Base-by-base conservation (phyloP, 225 moss, liverwort and hornwort genomes). In the Neckera pumila region DNA sequence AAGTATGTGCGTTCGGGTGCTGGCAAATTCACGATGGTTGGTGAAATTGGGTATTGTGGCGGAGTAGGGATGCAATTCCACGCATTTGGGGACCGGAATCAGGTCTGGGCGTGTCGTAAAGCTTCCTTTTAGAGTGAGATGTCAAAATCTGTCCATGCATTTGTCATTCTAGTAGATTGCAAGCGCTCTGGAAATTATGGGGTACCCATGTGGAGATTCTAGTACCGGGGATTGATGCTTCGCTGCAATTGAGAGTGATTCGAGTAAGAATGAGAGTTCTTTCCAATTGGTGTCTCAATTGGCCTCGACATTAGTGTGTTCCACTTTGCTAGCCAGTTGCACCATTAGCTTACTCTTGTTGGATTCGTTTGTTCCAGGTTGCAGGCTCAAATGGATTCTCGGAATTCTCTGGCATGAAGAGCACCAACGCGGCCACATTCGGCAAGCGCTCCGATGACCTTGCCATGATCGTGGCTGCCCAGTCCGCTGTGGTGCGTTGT, bases 401-500 rank as follows among this genome's bases (percentile, higher is more conserved):
- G 34, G 96, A 96, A 63, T 98, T 96, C 86, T 94, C 96, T 10
- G 96, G 96, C 26, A 88, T 96, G 85, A 96, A 96, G 94, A 96
- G 87, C 92, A 85, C 93, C 53, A 96, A 85, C 85, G 91, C 80
- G 9, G 91, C 89, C 4, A 92, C 94, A 33, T 96, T 96, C 90
- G 94, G 94, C 82, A 96, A 94, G 92, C 93, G 90, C 83, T 94
- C 92, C 45, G 98, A 98, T 79, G 98, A 96, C 83, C 87, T 98
- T 33, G 62, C 93, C 57, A 85, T 69, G 84, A 78, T 76, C 31
- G 84, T 96, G 21, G 92, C 96, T 81, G 95, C 96, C 3, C 96
- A 98, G 90, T 86, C 94, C 43, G 90, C 92, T 33, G 96, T 95
- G 95, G 96, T 96, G 90, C 38, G 88, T 71, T 34, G 1, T 38